Conservation (phyloP, 306 rosid species). For the Glycine latifolia region DNA sequence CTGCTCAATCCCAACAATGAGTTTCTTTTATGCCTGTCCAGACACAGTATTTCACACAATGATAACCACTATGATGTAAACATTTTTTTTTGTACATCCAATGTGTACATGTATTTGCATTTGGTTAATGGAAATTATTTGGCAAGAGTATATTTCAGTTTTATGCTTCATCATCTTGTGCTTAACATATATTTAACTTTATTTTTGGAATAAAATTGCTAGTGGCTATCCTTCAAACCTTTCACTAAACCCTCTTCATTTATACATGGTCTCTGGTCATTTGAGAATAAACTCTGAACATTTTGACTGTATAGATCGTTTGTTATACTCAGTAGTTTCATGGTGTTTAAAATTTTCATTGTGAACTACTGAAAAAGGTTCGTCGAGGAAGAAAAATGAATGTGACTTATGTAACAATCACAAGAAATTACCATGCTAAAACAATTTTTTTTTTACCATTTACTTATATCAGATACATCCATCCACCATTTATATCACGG, state of each 20-base stretch:
- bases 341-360: not conserved
- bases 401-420: not conserved
- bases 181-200: not conserved
- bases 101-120: not conserved
- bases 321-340: not conserved
- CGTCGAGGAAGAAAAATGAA: not conserved
- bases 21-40: not conserved
- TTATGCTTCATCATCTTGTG: not conserved
- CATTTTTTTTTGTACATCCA: conserved; percentile 9
- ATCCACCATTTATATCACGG: too few relatives aligned
- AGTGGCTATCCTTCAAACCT: not conserved
- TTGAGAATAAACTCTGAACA: not conserved
- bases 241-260: not conserved
- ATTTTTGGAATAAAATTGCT: not conserved
- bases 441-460: too few relatives aligned
- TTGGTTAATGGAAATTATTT: conserved; percentile 8
- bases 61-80: conserved; percentile 40
- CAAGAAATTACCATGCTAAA: not conserved
- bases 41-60: not conserved
- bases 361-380: not conserved
- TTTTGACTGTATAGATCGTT: not conserved
- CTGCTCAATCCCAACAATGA: conserved; percentile 45
- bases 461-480: too few relatives aligned
- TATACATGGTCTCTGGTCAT: not conserved
- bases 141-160: not conserved